These are phyloP conservation scores for Epichloe baconii DNA, from an alignment of 2,329 filamentous ascomycete species.

Conservation along the genomic window DNA sequence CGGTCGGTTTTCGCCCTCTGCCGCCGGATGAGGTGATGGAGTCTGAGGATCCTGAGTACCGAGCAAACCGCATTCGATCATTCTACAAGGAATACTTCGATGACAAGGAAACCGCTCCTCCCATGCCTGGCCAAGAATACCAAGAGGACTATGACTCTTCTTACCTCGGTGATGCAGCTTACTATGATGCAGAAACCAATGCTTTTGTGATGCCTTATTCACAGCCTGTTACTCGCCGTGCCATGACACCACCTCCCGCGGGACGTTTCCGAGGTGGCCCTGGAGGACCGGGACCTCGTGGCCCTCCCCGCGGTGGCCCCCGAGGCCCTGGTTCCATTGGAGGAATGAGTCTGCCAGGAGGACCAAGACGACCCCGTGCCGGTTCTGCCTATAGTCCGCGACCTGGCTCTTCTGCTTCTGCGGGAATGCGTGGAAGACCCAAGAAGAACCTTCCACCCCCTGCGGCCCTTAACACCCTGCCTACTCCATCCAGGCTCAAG, in stretches of 20 bases:
- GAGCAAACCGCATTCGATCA: slow-evolving; percentile 91
- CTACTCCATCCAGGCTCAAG: slow-evolving; percentile 71
- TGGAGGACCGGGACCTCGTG: slow-evolving; percentile 15
- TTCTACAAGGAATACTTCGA: slow-evolving; percentile 99
- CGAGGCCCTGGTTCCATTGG: slow-evolving; percentile 34
- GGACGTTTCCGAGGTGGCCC: slow-evolving; percentile 29
- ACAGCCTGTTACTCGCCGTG: slow-evolving; percentile 72
- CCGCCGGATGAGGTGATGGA: slow-evolving; percentile 70
- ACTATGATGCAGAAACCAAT: slow-evolving; percentile 53
- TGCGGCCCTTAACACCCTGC: slow-evolving; percentile 57
- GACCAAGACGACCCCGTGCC: slow-evolving; percentile 41
- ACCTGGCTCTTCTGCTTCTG: slow-evolving; percentile 53
- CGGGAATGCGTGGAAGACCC: slow-evolving; percentile 26
- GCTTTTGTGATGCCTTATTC: slow-evolving; percentile 73
- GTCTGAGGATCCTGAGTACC: slow-evolving; percentile 80
- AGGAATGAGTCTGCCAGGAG: slow-evolving; percentile 32
- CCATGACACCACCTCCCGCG: slow-evolving; percentile 85
- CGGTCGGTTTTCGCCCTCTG: slow-evolving; percentile 66
- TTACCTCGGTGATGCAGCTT: slow-evolving; percentile 54
- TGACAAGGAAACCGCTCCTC: slow-evolving; percentile 46
- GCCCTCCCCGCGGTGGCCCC: slow-evolving; percentile 12
- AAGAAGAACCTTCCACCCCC: slow-evolving; percentile 54
- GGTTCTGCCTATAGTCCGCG: slow-evolving; percentile 24
- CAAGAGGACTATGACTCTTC: slow-evolving; percentile 65
- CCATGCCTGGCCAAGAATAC: slow-evolving; percentile 35